These are phyloP conservation scores for Leccinum uliginosum DNA, from an alignment of 768 basidiomycete species.

Conservation along the genomic window DNA sequence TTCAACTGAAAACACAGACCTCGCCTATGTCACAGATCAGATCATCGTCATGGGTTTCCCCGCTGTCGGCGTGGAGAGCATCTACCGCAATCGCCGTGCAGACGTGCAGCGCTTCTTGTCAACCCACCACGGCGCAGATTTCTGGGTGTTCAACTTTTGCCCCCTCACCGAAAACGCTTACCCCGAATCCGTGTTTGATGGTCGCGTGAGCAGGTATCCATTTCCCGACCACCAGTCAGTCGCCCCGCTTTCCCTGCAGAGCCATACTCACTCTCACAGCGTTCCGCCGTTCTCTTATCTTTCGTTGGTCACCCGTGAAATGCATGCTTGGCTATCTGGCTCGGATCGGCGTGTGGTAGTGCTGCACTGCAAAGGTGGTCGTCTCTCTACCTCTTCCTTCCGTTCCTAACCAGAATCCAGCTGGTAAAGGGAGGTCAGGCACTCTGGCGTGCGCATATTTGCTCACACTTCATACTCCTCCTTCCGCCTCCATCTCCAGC, in stretches of 20 bases:
- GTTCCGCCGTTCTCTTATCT: slow-evolving; percentile 76
- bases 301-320: slow-evolving; percentile 69
- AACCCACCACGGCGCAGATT: slow-evolving; percentile 68
- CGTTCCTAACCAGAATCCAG: slow-evolving; percentile 32
- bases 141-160: slow-evolving; percentile 89
- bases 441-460: slow-evolving; percentile 83
- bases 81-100: slow-evolving; percentile 75
- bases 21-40: slow-evolving; percentile 69
- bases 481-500: slow-evolving; percentile 34
- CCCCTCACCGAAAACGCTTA: slow-evolving; percentile 80
- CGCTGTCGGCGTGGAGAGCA: slow-evolving; percentile 68
- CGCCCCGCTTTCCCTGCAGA: slow-evolving; percentile 44
- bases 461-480: slow-evolving; percentile 49
- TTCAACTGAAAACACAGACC: slow-evolving; percentile 32
- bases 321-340: slow-evolving; percentile 65
- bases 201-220: slow-evolving; percentile 77
- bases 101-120: slow-evolving; percentile 77
- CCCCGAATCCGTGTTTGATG: slow-evolving; percentile 59
- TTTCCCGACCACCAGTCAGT: slow-evolving; percentile 89
- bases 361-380: slow-evolving; percentile 79
- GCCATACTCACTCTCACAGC: slow-evolving; percentile 31
- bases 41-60: slow-evolving; percentile 85
- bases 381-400: neutral
- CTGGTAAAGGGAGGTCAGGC: slow-evolving; percentile 82
- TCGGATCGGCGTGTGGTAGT: slow-evolving; percentile 69